Evolutionary conservation across 2,329 filamentous ascomycete species (phyloP).

Genomic region (Juglanconis juglandina): DNA sequence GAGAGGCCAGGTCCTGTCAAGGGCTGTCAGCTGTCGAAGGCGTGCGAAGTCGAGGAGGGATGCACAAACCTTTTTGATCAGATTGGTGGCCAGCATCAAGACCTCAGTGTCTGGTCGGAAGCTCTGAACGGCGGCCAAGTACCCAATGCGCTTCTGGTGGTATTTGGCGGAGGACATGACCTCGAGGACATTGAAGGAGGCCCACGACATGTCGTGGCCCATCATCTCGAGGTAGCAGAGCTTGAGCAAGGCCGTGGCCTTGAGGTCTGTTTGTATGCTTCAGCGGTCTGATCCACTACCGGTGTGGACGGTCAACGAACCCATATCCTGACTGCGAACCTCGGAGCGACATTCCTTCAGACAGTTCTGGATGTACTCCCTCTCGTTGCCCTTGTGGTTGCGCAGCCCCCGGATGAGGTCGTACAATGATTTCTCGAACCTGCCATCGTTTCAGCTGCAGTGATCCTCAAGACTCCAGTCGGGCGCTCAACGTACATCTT

Average conservation of each 20-base stretch:
- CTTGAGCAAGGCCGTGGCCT: slow-evolving; percentile 93
- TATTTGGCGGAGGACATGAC: slow-evolving; percentile 98
- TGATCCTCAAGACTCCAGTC: not conserved
- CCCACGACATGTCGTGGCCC: slow-evolving; percentile 99
- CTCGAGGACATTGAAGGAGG: slow-evolving; percentile 95
- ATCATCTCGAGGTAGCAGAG: slow-evolving; percentile 99
- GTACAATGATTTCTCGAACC: slow-evolving; percentile 99
- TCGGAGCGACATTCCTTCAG: slow-evolving; percentile 94
- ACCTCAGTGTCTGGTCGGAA: slow-evolving; percentile 95
- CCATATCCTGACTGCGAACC: slow-evolving; percentile 90
- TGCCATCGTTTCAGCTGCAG: slow-evolving; percentile 38
- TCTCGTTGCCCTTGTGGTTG: slow-evolving; percentile 92
- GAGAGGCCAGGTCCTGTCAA: slow-evolving; percentile 66
- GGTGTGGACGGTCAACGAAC: slow-evolving; percentile 42
- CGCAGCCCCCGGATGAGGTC: slow-evolving; percentile 96
- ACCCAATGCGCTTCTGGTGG: slow-evolving; percentile 91
- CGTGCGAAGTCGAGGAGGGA: not conserved
- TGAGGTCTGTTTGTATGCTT: slow-evolving; percentile 62
- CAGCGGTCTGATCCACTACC: not conserved
- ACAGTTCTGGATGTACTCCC: slow-evolving; percentile 89
- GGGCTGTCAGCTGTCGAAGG: not conserved
- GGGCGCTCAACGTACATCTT: slow-evolving; percentile 24
- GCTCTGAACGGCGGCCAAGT: slow-evolving; percentile 91
- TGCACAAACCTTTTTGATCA: slow-evolving; percentile 76
- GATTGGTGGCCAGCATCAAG: slow-evolving; percentile 93